Base-by-base conservation (phyloP, 179 eudicot genomes). In the Patellifolia procumbens region DNA sequence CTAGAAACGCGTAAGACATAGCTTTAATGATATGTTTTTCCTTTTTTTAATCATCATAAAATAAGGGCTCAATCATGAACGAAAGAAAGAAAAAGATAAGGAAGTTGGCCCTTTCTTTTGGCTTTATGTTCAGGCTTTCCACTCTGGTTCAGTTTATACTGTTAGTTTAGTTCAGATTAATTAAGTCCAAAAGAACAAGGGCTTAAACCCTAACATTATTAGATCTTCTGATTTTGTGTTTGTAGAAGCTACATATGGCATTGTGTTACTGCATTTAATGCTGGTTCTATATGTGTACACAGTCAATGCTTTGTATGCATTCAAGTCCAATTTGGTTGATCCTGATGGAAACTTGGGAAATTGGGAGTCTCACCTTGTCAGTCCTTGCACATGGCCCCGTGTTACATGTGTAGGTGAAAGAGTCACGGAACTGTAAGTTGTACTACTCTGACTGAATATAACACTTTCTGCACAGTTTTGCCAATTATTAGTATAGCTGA, bases 351-450 rank as follows among this genome's bases (percentile, higher is more conserved):
- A 56, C 5, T 24, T 81, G 64, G 35, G 68, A 20, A 76, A 65
- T 19, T 76, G 83, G 83, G 77, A 81, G 72, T 1, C 77, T 31
- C 19, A 49, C 55, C 83, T 81, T 81, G 83, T 59, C 32, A 65
- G 39, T 72, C 83, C 83, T 20, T 81, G 83, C 58, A 53, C 83
- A 66, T 81, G 83, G 83, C 74, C 66, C 19, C 73, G 76, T 66
- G 79, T 81, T 45, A 77, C 63, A 26, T 81, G 83, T 53, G 46
- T 43, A 66, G 52, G 22, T 67, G 77, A 72, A 32, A 45, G 48
- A 4, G 83, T 81, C 58, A 76, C 68, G 28, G 52, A 62, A 76
- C 74, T 81, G 83, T 81, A 76, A 81, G 80, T 52, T 45, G 13
- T 45, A 62, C 22, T 28, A 52, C 28, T 59, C 53, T 37, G 42